Percentiles rank a stretch among this genome's conserved stretches.
Evolutionary conservation across 345 rosid species (phyloP).

Genomic region (Rhodamnia rubescens): DNA sequence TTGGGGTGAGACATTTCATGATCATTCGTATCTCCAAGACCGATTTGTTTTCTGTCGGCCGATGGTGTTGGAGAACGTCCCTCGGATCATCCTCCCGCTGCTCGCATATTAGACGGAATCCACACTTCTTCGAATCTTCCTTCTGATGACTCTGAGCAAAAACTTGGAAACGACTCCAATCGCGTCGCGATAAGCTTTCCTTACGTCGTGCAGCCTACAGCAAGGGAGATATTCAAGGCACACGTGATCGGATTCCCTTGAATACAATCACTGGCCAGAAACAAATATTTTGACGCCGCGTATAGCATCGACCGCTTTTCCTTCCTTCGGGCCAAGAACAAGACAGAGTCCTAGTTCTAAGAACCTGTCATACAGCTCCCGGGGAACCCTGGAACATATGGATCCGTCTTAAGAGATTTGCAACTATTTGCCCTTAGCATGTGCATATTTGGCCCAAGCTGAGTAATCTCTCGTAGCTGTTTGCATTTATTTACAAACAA

Average conservation of each 20-base stretch:
- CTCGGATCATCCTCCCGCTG: too few relatives aligned
- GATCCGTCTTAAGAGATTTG: background rate
- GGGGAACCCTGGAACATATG: background rate
- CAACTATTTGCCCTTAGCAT: accelerated
- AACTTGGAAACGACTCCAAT: background rate
- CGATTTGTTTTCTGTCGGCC: background rate
- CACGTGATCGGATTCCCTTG: background rate
- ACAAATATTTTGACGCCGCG: background rate
- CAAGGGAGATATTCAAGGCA: accelerated
- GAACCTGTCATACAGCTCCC: background rate
- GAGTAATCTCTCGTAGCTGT: background rate
- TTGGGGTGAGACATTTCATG: too few relatives aligned
- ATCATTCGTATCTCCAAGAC: background rate
- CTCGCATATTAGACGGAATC: accelerated
- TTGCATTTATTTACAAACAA: background rate
- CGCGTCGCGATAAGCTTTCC: too few relatives aligned
- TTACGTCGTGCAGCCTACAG: accelerated
- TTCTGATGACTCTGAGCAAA: accelerated
- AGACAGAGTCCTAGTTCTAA: background rate
- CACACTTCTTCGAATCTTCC: background rate
- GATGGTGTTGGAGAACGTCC: background rate
- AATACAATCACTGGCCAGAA: too few relatives aligned
- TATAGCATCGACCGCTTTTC: background rate
- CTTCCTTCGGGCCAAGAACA: background rate
- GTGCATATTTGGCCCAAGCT: background rate